These are phyloP conservation scores for Trichoderma afroharzianum DNA, from an alignment of 2,329 filamentous ascomycete genomes.

Conservation along the genomic window DNA sequence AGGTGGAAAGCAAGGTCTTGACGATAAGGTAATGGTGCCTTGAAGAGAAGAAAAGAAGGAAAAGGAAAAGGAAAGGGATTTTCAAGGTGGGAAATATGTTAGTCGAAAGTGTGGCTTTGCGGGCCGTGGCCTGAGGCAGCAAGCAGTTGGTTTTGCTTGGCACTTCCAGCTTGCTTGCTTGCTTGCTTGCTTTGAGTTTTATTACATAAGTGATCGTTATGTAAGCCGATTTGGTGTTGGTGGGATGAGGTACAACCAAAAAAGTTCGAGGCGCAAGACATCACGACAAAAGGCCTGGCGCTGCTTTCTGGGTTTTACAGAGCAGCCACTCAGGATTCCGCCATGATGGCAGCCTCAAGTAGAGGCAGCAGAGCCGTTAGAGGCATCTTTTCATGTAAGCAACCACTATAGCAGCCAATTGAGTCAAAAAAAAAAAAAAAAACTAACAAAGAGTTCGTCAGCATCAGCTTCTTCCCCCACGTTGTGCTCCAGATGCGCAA, in stretches of 20 bases:
- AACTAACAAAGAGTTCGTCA: constrained; percentile 19
- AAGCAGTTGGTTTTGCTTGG: neutral
- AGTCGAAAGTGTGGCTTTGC: neutral
- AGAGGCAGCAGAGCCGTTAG: constrained; percentile 51
- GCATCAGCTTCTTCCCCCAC: constrained; percentile 23
- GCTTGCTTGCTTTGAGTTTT: neutral
- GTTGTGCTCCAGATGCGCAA: constrained; percentile 39
- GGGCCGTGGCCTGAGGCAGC: constrained; percentile 26
- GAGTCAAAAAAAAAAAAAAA: neutral
- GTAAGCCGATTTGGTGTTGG: neutral
- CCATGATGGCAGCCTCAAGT: constrained; percentile 51
- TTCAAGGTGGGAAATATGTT: neutral
- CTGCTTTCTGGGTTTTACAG: neutral
- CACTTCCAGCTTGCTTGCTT: neutral
- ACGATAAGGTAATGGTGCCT: constrained; percentile 94
- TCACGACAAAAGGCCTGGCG: neutral
- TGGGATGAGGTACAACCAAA: constrained; percentile 19
- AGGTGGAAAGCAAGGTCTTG: constrained; percentile 64
- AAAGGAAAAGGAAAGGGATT: constrained; percentile 20
- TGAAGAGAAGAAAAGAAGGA: constrained; percentile 41
- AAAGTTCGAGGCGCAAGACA: constrained; percentile 25
- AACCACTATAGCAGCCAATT: constrained; percentile 20
- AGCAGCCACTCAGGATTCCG: constrained; percentile 18
- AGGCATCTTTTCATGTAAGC: constrained; percentile 49
- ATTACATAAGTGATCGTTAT: neutral